phyloP scores from a whole-genome alignment of 2,329 filamentous ascomycete species.

The Raffaelea ambrosiae region DNA sequence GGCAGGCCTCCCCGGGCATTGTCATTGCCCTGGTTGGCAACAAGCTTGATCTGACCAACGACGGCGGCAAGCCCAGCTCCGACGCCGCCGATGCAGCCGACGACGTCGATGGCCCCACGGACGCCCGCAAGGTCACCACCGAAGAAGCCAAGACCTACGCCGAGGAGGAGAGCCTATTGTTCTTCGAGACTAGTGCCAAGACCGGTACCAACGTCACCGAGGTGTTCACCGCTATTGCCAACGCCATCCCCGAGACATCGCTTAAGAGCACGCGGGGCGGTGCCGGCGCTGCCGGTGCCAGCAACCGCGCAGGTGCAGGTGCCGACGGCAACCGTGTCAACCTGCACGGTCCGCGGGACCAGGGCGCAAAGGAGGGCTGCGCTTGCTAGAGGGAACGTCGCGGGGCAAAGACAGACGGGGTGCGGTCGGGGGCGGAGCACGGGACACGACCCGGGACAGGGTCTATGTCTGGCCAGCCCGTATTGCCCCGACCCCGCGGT shows the following conservation, averaged over 20 bases:
- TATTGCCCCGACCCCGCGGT: too few species aligned
- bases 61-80: conserved; percentile 38
- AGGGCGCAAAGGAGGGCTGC: conserved; percentile 80
- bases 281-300: conserved; percentile 45
- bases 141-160: conserved; percentile 88
- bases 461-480: too few species aligned
- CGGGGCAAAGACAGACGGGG: background rate
- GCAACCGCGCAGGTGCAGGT: conserved; percentile 37
- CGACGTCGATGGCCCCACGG: conserved; percentile 63
- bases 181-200: conserved; percentile 98
- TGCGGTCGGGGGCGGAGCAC: background rate
- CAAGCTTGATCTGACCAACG: conserved; percentile 81
- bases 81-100: conserved; percentile 47
- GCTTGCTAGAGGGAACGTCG: conserved; percentile 54
- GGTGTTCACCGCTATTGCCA: conserved; percentile 96
- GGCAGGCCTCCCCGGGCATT: conserved; percentile 91
- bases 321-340: conserved; percentile 72
- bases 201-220: conserved; percentile 89
- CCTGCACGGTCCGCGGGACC: conserved; percentile 63
- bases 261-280: conserved; percentile 76
- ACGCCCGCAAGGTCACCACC: conserved; percentile 82
- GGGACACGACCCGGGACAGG: too few species aligned
- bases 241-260: conserved; percentile 94
- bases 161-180: conserved; percentile 86
- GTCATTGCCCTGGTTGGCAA: conserved; percentile 96